Evolutionary conservation across 371 early-diverging fungal species (phyloP).

Genomic region (Rhizomucor miehei): DNA sequence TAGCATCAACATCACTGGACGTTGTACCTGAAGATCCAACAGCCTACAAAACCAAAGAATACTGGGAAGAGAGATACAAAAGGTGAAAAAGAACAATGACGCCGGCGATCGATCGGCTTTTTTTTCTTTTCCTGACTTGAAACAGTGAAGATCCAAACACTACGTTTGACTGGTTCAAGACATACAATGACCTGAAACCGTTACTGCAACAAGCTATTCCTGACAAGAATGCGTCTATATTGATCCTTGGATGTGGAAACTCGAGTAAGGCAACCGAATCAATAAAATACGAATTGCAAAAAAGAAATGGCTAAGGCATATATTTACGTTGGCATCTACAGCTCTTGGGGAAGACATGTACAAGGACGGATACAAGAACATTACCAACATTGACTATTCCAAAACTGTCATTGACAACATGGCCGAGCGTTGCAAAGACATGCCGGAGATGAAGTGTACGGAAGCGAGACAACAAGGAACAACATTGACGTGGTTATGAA

Average conservation of each 20-base stretch:
- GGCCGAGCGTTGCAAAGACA: constrained; percentile 58
- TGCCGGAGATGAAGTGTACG: constrained; percentile 62
- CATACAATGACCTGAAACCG: constrained; percentile 69
- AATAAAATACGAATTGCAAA: too few relatives aligned
- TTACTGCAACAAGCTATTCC: constrained; percentile 55
- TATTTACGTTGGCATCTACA: too few relatives aligned
- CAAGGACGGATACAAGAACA: constrained; percentile 71
- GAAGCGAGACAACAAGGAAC: background rate
- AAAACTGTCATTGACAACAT: constrained; percentile 76
- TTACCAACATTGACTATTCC: constrained; percentile 83
- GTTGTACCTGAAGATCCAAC: constrained; percentile 65
- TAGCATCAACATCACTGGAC: constrained; percentile 41
- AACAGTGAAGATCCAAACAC: constrained; percentile 49
- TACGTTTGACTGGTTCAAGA: constrained; percentile 88
- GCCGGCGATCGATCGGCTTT: background rate
- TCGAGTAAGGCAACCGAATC: constrained; percentile 45
- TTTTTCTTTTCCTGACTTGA: background rate
- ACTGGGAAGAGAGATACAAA: constrained; percentile 60
- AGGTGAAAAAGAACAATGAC: constrained; percentile 16
- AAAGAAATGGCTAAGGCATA: too few relatives aligned
- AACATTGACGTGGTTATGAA: background rate
- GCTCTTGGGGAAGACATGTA: constrained; percentile 83
- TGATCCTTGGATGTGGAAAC: constrained; percentile 83
- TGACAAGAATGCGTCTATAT: constrained; percentile 55
- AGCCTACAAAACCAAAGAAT: constrained; percentile 60